Percentiles rank a stretch among this genome's conserved stretches.
phyloP scores from a whole-genome alignment of 73 alveolate genomes.

The Symbiodinium natans region DNA sequence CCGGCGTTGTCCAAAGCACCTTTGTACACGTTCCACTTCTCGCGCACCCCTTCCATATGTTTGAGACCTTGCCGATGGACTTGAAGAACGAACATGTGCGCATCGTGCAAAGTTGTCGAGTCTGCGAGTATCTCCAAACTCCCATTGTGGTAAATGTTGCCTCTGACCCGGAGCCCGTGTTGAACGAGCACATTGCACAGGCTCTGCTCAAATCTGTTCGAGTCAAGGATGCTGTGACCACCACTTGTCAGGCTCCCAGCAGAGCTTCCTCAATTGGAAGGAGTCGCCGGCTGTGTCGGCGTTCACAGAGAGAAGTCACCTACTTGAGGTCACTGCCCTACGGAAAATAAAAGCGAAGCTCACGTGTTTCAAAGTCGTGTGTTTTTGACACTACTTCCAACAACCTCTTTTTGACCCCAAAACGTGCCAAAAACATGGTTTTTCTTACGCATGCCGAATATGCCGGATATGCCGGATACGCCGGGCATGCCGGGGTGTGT shows the following conservation, averaged over 20 bases:
- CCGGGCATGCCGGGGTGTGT: too few relatives aligned
- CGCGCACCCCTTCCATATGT: not conserved
- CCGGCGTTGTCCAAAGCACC: not conserved
- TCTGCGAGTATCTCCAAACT: not conserved
- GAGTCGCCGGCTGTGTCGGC: constrained; percentile 2
- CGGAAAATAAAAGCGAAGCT: too few relatives aligned
- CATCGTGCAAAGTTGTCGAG: not conserved
- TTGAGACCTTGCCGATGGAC: not conserved
- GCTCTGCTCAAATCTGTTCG: not conserved
- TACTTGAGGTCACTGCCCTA: too few relatives aligned
- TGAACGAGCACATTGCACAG: not conserved
- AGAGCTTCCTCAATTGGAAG: not conserved
- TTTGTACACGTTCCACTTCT: not conserved
- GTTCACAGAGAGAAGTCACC: not conserved
- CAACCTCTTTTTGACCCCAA: too few relatives aligned
- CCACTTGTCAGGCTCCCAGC: not conserved
- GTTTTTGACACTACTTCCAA: too few relatives aligned
- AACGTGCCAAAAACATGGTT: too few relatives aligned
- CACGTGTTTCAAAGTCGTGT: too few relatives aligned
- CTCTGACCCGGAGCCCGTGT: not conserved
- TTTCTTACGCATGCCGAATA: too few relatives aligned
- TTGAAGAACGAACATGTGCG: not conserved
- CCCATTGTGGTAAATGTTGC: not conserved
- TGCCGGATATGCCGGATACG: too few relatives aligned
- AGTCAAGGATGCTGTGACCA: constrained; percentile 4